Conservation (phyloP, 2,329 filamentous ascomycete genomes). For the Dendryphion nanum region DNA sequence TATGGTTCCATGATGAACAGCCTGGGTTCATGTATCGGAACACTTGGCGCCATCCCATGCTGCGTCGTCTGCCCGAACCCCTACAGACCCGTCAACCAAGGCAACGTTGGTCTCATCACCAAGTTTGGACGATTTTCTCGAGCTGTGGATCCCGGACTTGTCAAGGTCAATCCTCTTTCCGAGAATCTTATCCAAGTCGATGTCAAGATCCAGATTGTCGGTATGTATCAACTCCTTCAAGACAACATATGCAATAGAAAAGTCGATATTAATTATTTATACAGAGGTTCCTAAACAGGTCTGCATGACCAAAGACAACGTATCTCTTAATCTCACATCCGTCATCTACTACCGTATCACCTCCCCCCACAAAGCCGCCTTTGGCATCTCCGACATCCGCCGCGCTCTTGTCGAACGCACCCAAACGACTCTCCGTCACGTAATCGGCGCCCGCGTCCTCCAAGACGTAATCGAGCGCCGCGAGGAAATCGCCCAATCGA, state of each 20-base stretch:
- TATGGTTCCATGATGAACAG: conserved; percentile 84
- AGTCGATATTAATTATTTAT: conserved; percentile 1
- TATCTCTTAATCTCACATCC: conserved; percentile 86
- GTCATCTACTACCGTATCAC: conserved; percentile 99
- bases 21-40: conserved; percentile 73
- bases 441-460: conserved; percentile 90
- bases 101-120: conserved; percentile 91
- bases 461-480: conserved; percentile 98
- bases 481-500: conserved; percentile 93
- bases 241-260: not conserved
- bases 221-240: conserved; percentile 34
- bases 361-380: conserved; percentile 92
- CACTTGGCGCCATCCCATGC: conserved; percentile 83
- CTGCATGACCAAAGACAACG: conserved; percentile 99
- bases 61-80: conserved; percentile 92
- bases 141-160: conserved; percentile 92
- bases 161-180: conserved; percentile 95
- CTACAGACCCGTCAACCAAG: conserved; percentile 88
- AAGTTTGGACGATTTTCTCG: conserved; percentile 95
- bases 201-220: conserved; percentile 97
- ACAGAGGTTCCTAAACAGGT: conserved; percentile 87
- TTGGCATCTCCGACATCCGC: conserved; percentile 90
- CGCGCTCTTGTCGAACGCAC: conserved; percentile 97
- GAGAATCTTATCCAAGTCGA: conserved; percentile 90
- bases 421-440: conserved; percentile 94